These are phyloP conservation scores for Suillus bovinus DNA, from an alignment of 768 basidiomycete species.

Conservation along the genomic window DNA sequence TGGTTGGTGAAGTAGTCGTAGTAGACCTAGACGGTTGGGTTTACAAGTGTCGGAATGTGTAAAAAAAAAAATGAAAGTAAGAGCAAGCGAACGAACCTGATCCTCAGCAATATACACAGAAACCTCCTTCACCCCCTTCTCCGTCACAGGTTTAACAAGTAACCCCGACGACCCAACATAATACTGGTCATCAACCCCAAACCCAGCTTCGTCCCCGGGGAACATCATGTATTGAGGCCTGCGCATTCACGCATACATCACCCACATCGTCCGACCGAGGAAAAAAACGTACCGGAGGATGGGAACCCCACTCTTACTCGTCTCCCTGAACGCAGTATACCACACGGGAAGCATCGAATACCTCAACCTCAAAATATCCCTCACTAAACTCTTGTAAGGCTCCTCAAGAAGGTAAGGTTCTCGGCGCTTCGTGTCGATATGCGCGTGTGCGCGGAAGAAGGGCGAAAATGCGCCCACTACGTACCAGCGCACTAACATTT, in stretches of 20 bases:
- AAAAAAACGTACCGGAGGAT: slow-evolving; percentile 66
- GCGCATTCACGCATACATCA: not conserved
- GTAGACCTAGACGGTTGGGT: slow-evolving; percentile 61
- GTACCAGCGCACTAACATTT: slow-evolving; percentile 97
- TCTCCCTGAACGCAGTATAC: slow-evolving; percentile 97
- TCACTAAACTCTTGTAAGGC: slow-evolving; percentile 82
- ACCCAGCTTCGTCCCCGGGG: slow-evolving; percentile 86
- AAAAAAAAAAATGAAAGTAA: not conserved
- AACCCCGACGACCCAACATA: slow-evolving; percentile 88
- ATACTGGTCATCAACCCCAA: slow-evolving; percentile 91
- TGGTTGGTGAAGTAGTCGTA: slow-evolving; percentile 51
- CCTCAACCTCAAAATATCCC: slow-evolving; percentile 75
- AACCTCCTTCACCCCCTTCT: slow-evolving; percentile 65
- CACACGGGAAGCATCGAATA: slow-evolving; percentile 90
- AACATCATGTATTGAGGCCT: slow-evolving; percentile 97
- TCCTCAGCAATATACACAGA: slow-evolving; percentile 86
- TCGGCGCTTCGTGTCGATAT: slow-evolving; percentile 95
- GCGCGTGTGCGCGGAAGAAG: slow-evolving; percentile 98
- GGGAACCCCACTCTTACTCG: slow-evolving; percentile 78
- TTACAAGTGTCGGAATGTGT: not conserved
- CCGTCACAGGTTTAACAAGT: slow-evolving; percentile 88
- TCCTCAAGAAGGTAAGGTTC: slow-evolving; percentile 93
- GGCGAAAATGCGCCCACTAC: slow-evolving; percentile 93
- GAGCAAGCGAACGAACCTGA: slow-evolving; percentile 47
- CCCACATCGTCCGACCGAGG: not conserved